Evolutionary conservation across 345 rosid genomes (phyloP).

Genomic region (Linum usitatissimum): DNA sequence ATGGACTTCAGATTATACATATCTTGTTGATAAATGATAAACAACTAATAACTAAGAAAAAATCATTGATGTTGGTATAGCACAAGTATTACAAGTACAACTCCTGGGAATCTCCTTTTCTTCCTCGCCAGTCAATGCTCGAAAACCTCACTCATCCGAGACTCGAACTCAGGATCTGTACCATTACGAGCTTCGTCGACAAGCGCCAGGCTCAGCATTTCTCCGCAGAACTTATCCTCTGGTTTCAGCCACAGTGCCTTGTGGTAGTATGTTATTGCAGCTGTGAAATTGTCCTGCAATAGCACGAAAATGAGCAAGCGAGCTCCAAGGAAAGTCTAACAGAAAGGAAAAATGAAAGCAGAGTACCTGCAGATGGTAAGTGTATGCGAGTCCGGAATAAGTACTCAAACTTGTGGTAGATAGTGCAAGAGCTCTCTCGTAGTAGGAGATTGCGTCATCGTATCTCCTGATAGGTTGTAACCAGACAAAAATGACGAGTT

Average conservation of each 20-base stretch:
- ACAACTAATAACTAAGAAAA: too few relatives aligned
- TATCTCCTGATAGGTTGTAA: slow-evolving; percentile 41
- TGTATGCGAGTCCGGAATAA: slow-evolving; percentile 94
- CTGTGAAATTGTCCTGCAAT: slow-evolving; percentile 62
- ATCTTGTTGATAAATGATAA: too few relatives aligned
- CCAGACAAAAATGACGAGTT: slow-evolving; percentile 4
- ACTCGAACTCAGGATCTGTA: slow-evolving; percentile 43
- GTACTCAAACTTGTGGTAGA: slow-evolving; percentile 81
- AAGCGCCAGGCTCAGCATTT: slow-evolving; percentile 76
- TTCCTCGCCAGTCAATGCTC: not conserved
- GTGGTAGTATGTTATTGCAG: slow-evolving; percentile 78
- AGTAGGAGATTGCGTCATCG: slow-evolving; percentile 57
- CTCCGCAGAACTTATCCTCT: slow-evolving; percentile 75
- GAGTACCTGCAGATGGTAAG: slow-evolving; percentile 80
- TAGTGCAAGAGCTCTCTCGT: slow-evolving; percentile 75
- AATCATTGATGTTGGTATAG: too few relatives aligned
- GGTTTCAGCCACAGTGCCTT: slow-evolving; percentile 82
- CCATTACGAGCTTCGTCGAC: slow-evolving; percentile 56
- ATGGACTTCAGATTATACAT: too few relatives aligned
- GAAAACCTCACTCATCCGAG: slow-evolving; percentile 18
- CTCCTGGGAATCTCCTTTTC: not conserved
- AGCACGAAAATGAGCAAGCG: slow-evolving; percentile 1
- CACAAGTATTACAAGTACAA: not conserved
- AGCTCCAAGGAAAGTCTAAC: not conserved
- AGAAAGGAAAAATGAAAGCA: slow-evolving; percentile 2